Base-by-base conservation (phyloP, 352 stramenopile genomes). In the Globisporangium cederbergense region DNA sequence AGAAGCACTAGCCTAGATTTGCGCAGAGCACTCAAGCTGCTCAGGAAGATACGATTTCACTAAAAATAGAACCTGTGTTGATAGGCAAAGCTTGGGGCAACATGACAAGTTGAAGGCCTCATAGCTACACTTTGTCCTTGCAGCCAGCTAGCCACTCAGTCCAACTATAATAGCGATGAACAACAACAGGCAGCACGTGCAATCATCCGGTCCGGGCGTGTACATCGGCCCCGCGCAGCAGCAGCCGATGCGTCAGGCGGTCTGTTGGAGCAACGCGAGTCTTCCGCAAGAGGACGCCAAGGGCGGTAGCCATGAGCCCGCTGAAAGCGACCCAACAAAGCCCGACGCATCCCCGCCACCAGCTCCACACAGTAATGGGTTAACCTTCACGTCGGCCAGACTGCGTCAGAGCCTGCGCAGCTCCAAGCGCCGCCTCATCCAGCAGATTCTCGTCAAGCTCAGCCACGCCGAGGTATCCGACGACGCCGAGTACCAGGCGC, bases 371-470 rank as follows among this genome's bases (percentile, higher is more conserved):
- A 40, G 5, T 14, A 40, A 16, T 14, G 54, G 6, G 1, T 18
- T 38, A n/a, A 16, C 25, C 13, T 25, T 47, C 6, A 46, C 38
- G 9, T 45, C 62, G 14, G 34, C 32, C 46, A 51, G 72, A 45
- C 60, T 83, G 4, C 64, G 71, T 6, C 62, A 81, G n/a, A 71
- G 51, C 25, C 68, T 83, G 46, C 75, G 75, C n/a, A 71, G 66
- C 50, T 65, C 66, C 30, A 83, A 83, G 60, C 73, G 73, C 13
- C 73, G 75, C 11, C 64, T 83, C 30, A 75, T 83, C 47, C 75
- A 83, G 52, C 73, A 83, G 58, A 60, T 79, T 3, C 64, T 83
- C 2, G 75, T 76, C 36, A 79, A 81, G 60, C 49, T 83, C 25
- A 73, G 75, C 9, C 72, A 81, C 51, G 63, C 73, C 8, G 75